These are phyloP conservation scores for Cubamyces lactineus DNA, from an alignment of 768 basidiomycete genomes.

Conservation along the genomic window DNA sequence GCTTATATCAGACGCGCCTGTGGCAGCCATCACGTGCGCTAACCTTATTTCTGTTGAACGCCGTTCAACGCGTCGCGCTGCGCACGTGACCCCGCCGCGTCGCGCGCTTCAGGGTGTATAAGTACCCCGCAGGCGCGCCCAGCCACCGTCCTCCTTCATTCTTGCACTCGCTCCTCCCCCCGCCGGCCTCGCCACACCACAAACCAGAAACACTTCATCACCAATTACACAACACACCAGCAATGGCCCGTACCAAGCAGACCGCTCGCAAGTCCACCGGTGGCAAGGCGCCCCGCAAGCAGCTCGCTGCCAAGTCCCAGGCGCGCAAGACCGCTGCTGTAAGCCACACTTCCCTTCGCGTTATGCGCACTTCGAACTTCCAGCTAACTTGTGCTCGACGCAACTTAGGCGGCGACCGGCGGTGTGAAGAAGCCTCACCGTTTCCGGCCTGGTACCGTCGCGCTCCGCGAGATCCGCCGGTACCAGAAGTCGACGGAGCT, in stretches of 20 bases:
- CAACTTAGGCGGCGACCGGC: slow-evolving; percentile 47
- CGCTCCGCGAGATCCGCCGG: slow-evolving; percentile 43
- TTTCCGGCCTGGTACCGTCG: slow-evolving; percentile 44
- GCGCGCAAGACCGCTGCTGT: slow-evolving; percentile 63
- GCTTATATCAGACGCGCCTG: slow-evolving; percentile 31
- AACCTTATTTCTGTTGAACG: slow-evolving; percentile 33
- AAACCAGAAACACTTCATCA: background rate
- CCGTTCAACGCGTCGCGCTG: slow-evolving; percentile 26
- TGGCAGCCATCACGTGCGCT: slow-evolving; percentile 18
- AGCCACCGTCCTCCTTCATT: background rate
- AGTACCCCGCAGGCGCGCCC: slow-evolving; percentile 10
- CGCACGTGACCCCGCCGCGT: slow-evolving; percentile 29
- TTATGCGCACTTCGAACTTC: background rate
- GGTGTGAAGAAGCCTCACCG: slow-evolving; percentile 66
- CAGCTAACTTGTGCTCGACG: background rate
- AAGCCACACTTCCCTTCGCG: background rate
- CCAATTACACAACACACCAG: slow-evolving; percentile 3
- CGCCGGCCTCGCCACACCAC: slow-evolving; percentile 1
- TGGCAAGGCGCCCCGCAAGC: slow-evolving; percentile 76
- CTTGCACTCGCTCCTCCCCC: slow-evolving; percentile 12
- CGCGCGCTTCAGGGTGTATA: slow-evolving; percentile 29
- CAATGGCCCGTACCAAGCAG: slow-evolving; percentile 78
- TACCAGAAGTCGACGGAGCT: slow-evolving; percentile 46
- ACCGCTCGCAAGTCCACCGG: slow-evolving; percentile 79
- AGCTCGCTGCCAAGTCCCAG: slow-evolving; percentile 65